Conservation (phyloP, 306 rosid species). For the Gastrolobium bilobum region DNA sequence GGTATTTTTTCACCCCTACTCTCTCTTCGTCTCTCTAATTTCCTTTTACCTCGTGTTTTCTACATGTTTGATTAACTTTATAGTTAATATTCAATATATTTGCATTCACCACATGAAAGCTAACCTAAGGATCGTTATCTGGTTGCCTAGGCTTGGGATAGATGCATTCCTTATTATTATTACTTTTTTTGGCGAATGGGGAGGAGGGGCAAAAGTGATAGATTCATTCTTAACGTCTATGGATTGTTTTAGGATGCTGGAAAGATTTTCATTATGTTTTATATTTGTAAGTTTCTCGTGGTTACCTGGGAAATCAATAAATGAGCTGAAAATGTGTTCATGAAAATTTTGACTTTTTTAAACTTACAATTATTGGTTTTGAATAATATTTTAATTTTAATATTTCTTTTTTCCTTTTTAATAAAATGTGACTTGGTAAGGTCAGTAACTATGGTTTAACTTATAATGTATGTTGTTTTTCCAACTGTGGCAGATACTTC, state of each 20-base stretch:
- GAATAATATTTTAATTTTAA: constrained; percentile 2
- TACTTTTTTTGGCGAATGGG: neutral
- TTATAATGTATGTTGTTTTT: constrained; percentile 29
- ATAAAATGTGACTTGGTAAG: neutral
- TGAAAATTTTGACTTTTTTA: neutral
- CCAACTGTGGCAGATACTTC: constrained; percentile 74
- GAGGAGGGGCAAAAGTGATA: neutral
- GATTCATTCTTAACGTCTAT: neutral
- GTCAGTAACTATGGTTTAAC: constrained; percentile 36
- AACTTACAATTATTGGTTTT: neutral
- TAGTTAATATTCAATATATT: constrained; percentile 5
- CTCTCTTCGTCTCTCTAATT: constrained; percentile 6
- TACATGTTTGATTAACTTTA: constrained; percentile 26
- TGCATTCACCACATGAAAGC: neutral
- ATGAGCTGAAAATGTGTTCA: neutral
- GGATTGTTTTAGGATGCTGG: neutral
- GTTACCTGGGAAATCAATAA: neutral
- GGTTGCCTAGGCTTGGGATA: constrained; percentile 3
- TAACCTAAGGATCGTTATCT: neutral
- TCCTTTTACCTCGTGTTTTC: constrained; percentile 3
- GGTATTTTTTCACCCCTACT: constrained; percentile 57
- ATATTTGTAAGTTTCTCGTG: constrained; percentile 1
- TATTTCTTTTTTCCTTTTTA: neutral
- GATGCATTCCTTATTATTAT: neutral
- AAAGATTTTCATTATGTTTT: constrained; percentile 12